Percentiles rank a stretch among this genome's conserved stretches.
phyloP scores from a whole-genome alignment of 2,329 filamentous ascomycete species.

The Magnaporthiopsis poae region DNA sequence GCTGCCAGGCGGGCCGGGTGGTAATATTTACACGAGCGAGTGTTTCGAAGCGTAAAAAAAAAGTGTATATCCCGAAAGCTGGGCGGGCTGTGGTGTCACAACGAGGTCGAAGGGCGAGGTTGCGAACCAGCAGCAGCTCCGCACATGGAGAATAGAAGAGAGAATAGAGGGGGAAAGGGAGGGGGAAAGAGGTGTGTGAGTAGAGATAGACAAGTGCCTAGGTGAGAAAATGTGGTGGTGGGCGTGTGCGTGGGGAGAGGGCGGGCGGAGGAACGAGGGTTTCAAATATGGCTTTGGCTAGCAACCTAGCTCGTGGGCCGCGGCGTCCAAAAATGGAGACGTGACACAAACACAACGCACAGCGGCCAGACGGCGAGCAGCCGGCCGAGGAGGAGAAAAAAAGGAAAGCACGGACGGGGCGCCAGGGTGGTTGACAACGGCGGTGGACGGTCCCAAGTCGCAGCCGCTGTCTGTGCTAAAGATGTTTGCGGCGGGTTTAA shows the following conservation, averaged over 20 bases:
- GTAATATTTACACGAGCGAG: conserved; percentile 4
- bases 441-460: not conserved
- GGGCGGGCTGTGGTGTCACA: not conserved
- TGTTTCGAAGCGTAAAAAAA: not conserved
- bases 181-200: not conserved
- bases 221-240: not conserved
- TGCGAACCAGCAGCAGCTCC: not conserved
- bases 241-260: not conserved
- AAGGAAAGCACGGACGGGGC: no score
- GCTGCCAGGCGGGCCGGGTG: conserved; percentile 3
- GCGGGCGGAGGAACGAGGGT: not conserved
- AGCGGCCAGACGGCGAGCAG: not conserved
- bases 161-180: not conserved
- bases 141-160: not conserved
- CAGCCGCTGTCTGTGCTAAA: not conserved
- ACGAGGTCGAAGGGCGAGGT: not conserved
- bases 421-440: no score
- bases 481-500: not conserved
- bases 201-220: not conserved
- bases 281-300: not conserved
- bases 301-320: not conserved
- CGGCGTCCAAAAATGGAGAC: not conserved
- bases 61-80: not conserved
- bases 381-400: no score
- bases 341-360: not conserved